A percentile compares a stretch with the other conserved stretches of the same genome.
These are phyloP conservation scores for Paramecium pentaurelia DNA, from an alignment of 73 alveolate species.

Conservation along the genomic window DNA sequence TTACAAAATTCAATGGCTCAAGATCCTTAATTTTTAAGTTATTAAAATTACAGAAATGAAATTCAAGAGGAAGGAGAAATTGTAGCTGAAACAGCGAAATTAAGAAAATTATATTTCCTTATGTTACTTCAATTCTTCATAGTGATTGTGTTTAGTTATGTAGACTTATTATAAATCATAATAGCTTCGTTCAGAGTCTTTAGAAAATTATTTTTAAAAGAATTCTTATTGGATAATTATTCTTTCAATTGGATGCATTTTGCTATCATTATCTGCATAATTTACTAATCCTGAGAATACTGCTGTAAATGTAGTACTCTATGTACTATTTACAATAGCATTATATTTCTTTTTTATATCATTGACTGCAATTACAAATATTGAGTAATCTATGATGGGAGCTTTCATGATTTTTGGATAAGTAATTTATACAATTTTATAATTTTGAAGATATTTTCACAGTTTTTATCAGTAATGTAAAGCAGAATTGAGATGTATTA, in stretches of 20 bases:
- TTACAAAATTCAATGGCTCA: neutral
- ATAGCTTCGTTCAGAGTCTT: neutral
- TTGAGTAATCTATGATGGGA: conserved; percentile 32
- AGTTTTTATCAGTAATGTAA: conserved; percentile 1
- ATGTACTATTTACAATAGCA: neutral
- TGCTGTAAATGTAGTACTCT: neutral
- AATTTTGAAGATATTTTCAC: neutral
- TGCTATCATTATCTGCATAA: neutral
- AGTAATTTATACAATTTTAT: neutral
- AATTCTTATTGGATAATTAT: neutral
- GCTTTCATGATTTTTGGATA: conserved; percentile 18
- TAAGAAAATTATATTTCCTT: neutral
- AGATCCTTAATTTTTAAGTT: neutral
- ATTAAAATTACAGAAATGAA: conserved; percentile 7
- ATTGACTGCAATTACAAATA: neutral
- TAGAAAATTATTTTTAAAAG: neutral
- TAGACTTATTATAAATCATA: neutral
- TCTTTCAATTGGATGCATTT: neutral
- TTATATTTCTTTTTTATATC: conserved; percentile 1
- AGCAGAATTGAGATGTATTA: neutral
- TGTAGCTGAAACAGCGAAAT: neutral
- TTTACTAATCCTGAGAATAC: neutral
- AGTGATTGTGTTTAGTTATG: neutral
- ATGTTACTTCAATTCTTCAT: neutral
- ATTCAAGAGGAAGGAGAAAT: conserved; percentile 32